phyloP scores from a whole-genome alignment of 768 basidiomycete genomes.

The Boletus rubescentipes region DNA sequence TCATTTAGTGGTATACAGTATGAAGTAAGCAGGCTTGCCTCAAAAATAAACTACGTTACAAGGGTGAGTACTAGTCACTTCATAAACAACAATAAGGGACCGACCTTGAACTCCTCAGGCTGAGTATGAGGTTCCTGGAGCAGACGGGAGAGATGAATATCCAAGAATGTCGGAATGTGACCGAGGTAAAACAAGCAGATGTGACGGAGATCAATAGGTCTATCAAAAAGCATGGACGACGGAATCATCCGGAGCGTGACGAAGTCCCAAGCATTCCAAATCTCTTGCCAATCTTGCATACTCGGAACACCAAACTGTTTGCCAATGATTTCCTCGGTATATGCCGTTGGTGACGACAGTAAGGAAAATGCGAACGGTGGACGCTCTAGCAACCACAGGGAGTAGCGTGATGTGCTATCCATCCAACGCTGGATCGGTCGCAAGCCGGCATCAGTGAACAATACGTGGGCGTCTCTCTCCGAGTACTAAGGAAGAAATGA shows the following conservation, averaged over 20 bases:
- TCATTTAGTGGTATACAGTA: constrained; percentile 2
- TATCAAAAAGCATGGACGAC: constrained; percentile 77
- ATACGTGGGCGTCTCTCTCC: constrained; percentile 57
- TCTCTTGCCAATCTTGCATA: constrained; percentile 71
- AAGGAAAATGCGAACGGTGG: constrained; percentile 78
- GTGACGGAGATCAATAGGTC: constrained; percentile 92
- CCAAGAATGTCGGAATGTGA: constrained; percentile 90
- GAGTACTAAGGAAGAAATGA: constrained; percentile 60
- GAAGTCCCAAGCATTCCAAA: constrained; percentile 91
- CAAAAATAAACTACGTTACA: constrained; percentile 62
- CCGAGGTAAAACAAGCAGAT: constrained; percentile 97
- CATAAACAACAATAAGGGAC: constrained; percentile 12
- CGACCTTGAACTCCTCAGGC: constrained; percentile 76
- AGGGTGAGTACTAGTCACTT: constrained; percentile 3
- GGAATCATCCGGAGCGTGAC: constrained; percentile 87
- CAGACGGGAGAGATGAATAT: constrained; percentile 81
- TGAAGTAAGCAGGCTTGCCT: constrained; percentile 42
- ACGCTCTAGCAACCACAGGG: constrained; percentile 89
- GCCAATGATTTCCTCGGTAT: constrained; percentile 20
- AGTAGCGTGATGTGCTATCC: constrained; percentile 68
- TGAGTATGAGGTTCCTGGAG: constrained; percentile 79
- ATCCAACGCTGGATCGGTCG: constrained; percentile 86
- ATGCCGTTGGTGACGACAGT: constrained; percentile 39
- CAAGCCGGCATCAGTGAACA: constrained; percentile 77
- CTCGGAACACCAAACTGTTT: constrained; percentile 64